Evolutionary conservation across 148 eudicot species (phyloP), one percentile per base, ranked within the genome.

Genomic region (Rhododendron williamsianum): DNA sequence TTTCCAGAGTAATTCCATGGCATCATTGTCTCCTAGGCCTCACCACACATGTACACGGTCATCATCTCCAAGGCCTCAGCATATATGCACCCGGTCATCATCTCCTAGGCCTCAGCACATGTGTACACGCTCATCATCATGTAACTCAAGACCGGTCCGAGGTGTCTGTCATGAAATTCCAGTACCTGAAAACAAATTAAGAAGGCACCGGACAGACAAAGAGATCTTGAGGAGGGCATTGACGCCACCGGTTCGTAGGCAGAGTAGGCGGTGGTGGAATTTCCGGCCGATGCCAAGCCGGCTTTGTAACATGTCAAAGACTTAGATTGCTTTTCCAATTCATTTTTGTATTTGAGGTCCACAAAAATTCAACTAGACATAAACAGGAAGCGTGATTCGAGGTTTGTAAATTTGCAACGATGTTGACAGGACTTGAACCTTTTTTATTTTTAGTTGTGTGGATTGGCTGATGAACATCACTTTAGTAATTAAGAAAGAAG

Each of bases 271-370:
- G 69, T 93, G 98, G 95, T 84, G 89, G 89, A 86, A 93, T 82
- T 94, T 94, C 86, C 88, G 79, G 85, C 92, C 98, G 3, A 91
- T 90, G 4, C 98, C 95, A 0, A 94, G 96, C 84, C 92, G 96
- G 60, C 60, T 54, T 54, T 54, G 60, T 18, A 54, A 54, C 41
- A 92, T 92, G 98, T 91, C 98, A 9, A 84, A 83, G 65, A 90
- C 89, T 56, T 93, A 73, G 86, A 30, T 69, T 86, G 23, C 27
- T 18, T 56, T 6, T 35, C 45, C 46, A 1, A 19, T 19, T 76
- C 48, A 76, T 0, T 35, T 30, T 56, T 56, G 71, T 35, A 0
- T 36, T 54, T 33, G n/a, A 56, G 45, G 9, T 6, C 1, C 6
- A 6, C 71, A 81, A 36, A 8, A 8, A 18, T 13, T 52, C 33